Evolutionary conservation across 805 yeast species (phyloP).

Genomic region (Wickerhamomyces alni): DNA sequence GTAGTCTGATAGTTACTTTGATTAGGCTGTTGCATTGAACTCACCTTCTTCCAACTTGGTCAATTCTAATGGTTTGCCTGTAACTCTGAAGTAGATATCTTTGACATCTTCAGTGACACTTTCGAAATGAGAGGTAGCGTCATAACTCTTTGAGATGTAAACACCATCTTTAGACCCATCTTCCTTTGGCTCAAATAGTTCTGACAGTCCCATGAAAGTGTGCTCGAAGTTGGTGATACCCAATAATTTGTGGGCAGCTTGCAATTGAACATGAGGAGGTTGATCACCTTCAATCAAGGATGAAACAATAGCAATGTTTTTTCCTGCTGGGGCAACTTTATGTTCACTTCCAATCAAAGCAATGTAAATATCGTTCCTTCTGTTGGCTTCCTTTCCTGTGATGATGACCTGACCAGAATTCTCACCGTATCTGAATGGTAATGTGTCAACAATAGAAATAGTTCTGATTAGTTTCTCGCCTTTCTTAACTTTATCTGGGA

Average conservation of each 20-base stretch:
- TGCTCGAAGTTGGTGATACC: conserved; percentile 51
- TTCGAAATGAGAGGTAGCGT: conserved; percentile 93
- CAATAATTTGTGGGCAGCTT: conserved; percentile 87
- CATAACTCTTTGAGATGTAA: conserved; percentile 83
- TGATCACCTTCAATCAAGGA: conserved; percentile 90
- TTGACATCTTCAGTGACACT: conserved; percentile 94
- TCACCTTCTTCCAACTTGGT: conserved; percentile 22
- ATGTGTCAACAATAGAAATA: conserved; percentile 81
- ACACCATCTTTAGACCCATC: conserved; percentile 80
- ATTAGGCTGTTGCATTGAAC: conserved; percentile 20
- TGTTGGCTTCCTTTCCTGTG: conserved; percentile 91
- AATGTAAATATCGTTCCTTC: conserved; percentile 91
- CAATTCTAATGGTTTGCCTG: conserved; percentile 76
- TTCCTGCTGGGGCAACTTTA: conserved; percentile 83
- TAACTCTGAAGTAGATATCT: conserved; percentile 85
- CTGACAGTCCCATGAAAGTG: conserved; percentile 88
- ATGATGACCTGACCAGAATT: conserved; percentile 92
- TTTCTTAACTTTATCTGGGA: conserved; percentile 55
- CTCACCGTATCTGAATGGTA: conserved; percentile 72
- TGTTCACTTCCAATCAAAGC: conserved; percentile 88
- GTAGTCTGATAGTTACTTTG: not conserved
- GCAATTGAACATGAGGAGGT: conserved; percentile 91
- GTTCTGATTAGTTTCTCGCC: conserved; percentile 35
- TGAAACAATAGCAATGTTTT: conserved; percentile 88
- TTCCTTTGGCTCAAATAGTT: conserved; percentile 76